phyloP scores from a whole-genome alignment of 345 rosid genomes.

The Acer negundo region DNA sequence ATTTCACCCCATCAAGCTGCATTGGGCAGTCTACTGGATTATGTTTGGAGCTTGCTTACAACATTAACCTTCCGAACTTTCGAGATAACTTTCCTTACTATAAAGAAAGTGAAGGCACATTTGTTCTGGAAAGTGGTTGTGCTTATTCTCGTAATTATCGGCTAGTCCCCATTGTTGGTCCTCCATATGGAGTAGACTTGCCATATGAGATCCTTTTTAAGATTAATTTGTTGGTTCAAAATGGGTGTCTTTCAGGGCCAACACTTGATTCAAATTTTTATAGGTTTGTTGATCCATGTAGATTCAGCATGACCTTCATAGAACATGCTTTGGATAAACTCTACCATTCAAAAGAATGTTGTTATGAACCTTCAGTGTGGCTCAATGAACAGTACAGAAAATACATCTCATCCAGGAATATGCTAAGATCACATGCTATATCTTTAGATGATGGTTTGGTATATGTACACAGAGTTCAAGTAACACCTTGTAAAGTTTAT shows the following conservation, averaged over 20 bases:
- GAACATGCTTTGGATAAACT: constrained; percentile 57
- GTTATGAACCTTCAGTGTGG: constrained; percentile 62
- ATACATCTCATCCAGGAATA: constrained; percentile 20
- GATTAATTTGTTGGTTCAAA: constrained; percentile 58
- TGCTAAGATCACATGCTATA: constrained; percentile 33
- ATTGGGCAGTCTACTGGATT: constrained; percentile 58
- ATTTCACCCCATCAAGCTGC: constrained; percentile 44
- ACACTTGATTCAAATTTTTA: constrained; percentile 47
- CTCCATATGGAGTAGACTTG: constrained; percentile 39
- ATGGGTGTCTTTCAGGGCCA: constrained; percentile 54
- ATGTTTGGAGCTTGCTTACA: constrained; percentile 44
- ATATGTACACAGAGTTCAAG: constrained; percentile 52
- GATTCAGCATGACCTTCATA: constrained; percentile 23
- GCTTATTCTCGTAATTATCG: constrained; percentile 39
- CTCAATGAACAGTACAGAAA: constrained; percentile 43
- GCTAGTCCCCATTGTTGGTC: constrained; percentile 56
- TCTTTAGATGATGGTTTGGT: constrained; percentile 53
- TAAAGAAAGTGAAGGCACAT: constrained; percentile 34
- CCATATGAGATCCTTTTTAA: constrained; percentile 53
- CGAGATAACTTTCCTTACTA: constrained; percentile 41
- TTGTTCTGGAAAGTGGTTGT: constrained; percentile 34
- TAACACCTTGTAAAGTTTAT: constrained; percentile 64
- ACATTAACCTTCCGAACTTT: constrained; percentile 39
- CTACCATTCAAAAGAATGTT: constrained; percentile 47
- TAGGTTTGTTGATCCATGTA: constrained; percentile 41